Conservation (phyloP, 2,329 filamentous ascomycete species). For the Xylariales sp. region DNA sequence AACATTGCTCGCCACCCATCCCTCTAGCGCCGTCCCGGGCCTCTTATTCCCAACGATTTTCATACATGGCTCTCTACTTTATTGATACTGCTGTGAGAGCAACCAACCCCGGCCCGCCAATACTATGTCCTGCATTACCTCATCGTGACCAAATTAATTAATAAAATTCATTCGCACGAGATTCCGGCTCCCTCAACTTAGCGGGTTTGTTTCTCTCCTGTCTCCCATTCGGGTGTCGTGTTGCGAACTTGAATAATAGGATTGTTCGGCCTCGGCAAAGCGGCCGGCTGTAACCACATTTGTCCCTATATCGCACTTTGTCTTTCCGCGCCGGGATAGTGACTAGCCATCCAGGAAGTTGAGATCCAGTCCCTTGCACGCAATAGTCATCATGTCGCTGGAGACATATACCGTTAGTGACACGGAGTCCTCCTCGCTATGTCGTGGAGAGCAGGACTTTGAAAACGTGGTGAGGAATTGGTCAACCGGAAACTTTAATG, state of each 20-base stretch:
- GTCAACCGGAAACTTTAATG: slow-evolving; percentile 45
- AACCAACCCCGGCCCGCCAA: not conserved
- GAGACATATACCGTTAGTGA: not conserved
- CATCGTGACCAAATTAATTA: slow-evolving; percentile 4
- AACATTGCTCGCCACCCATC: not conserved
- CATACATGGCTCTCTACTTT: not conserved
- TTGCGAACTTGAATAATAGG: not conserved
- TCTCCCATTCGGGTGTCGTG: not conserved
- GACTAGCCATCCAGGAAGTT: not conserved
- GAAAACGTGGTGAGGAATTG: slow-evolving; percentile 41
- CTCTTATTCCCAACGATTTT: not conserved
- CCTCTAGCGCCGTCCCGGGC: too few relatives aligned
- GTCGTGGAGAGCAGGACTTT: slow-evolving; percentile 42
- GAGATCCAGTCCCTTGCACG: not conserved
- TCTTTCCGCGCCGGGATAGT: not conserved
- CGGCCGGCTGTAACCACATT: not conserved
- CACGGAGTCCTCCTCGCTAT: not conserved
- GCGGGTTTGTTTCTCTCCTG: not conserved
- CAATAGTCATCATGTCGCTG: slow-evolving; percentile 3
- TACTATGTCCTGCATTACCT: slow-evolving; percentile 8
- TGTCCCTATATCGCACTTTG: not conserved
- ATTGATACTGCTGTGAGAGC: not conserved
- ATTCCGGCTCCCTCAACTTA: not conserved
- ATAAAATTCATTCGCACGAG: not conserved
- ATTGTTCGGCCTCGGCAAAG: not conserved